phyloP scores from a whole-genome alignment of 1,139 yeast species.

The Zhuliangozyma parablackwelliae region DNA sequence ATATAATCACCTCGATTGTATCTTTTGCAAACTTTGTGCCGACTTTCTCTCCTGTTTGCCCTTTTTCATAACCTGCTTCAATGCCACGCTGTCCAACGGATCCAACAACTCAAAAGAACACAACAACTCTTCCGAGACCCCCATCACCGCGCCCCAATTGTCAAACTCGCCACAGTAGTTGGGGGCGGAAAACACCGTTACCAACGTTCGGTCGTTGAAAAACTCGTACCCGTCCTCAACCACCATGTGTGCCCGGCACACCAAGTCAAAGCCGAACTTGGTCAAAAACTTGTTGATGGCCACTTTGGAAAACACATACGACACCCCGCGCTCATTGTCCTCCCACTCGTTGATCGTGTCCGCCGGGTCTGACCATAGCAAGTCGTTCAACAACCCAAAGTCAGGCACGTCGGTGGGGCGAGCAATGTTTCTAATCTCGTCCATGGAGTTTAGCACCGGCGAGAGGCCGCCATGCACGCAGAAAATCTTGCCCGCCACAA shows the following conservation, averaged over 20 bases:
- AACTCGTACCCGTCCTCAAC: conserved; percentile 98
- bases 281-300: conserved; percentile 88
- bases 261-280: conserved; percentile 88
- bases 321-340: conserved; percentile 95
- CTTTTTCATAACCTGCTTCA: conserved; percentile 87
- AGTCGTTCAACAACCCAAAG: conserved; percentile 85
- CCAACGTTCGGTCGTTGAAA: conserved; percentile 87
- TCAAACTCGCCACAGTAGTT: conserved; percentile 98
- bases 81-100: conserved; percentile 88
- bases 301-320: conserved; percentile 89
- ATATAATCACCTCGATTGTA: neutral
- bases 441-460: conserved; percentile 86
- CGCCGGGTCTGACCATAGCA: conserved; percentile 96
- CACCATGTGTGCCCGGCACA: conserved; percentile 97
- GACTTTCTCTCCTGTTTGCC: conserved; percentile 74
- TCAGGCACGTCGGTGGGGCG: conserved; percentile 98
- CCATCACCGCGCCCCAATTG: conserved; percentile 99
- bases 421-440: conserved; percentile 85
- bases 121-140: conserved; percentile 85
- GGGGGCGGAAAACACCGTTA: conserved; percentile 94
- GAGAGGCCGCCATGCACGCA: conserved; percentile 97
- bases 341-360: conserved; percentile 96
- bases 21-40: conserved; percentile 31
- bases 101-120: conserved; percentile 91
- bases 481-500: conserved; percentile 92